phyloP scores from a whole-genome alignment of 2,329 filamentous ascomycete genomes.

The Leptographium procerum region DNA sequence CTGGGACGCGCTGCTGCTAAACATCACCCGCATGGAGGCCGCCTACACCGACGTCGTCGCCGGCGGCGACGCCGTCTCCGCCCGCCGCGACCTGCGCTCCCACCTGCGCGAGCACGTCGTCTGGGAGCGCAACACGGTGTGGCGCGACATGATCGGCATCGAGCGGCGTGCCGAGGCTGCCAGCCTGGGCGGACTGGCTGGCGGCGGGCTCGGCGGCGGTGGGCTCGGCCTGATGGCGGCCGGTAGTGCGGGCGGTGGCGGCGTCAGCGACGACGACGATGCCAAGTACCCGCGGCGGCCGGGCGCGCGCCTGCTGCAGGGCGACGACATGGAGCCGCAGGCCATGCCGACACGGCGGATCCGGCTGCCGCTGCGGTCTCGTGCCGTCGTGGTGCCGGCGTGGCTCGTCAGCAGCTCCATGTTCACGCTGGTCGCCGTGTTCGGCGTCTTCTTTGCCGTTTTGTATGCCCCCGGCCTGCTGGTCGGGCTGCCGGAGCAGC shows the following conservation, averaged over 20 bases:
- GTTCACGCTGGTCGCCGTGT: slow-evolving; percentile 58
- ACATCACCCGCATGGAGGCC: slow-evolving; percentile 63
- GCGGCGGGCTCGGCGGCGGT: neutral
- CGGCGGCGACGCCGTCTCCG: slow-evolving; percentile 62
- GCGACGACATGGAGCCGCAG: slow-evolving; percentile 56
- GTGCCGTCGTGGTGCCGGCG: slow-evolving; percentile 51
- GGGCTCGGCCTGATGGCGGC: slow-evolving; percentile 9
- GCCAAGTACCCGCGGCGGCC: slow-evolving; percentile 36
- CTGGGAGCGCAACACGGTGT: slow-evolving; percentile 97
- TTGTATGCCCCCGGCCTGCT: slow-evolving; percentile 57
- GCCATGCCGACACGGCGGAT: slow-evolving; percentile 26
- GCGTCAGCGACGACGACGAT: neutral
- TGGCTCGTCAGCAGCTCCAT: slow-evolving; percentile 82
- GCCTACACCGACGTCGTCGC: slow-evolving; percentile 76
- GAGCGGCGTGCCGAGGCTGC: slow-evolving; percentile 92
- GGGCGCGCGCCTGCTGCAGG: slow-evolving; percentile 59
- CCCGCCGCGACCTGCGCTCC: slow-evolving; percentile 75
- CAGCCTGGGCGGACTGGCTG: slow-evolving; percentile 53
- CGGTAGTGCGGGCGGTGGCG: neutral
- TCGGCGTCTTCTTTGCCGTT: slow-evolving; percentile 63
- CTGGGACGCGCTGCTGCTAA: slow-evolving; percentile 56
- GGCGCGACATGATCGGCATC: slow-evolving; percentile 97
- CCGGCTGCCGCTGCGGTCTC: slow-evolving; percentile 54
- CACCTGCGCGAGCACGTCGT: slow-evolving; percentile 94
- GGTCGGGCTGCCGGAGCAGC: slow-evolving; percentile 65